phyloP scores from a whole-genome alignment of 805 yeast genomes.

The Candida adriatica region DNA sequence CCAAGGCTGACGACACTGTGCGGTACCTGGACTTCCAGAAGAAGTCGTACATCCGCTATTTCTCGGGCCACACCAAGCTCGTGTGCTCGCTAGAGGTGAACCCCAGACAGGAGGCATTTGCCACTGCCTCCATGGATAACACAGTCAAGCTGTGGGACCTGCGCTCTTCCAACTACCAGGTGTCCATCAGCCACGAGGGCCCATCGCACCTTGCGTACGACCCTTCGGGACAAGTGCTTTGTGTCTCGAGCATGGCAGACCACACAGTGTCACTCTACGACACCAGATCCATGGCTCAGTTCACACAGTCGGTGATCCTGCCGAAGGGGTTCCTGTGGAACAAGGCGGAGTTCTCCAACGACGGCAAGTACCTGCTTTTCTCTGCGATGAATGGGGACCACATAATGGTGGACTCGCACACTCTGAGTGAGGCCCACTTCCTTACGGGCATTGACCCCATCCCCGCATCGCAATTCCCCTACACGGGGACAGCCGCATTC shows the following conservation, averaged over 20 bases:
- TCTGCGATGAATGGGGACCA: conserved; percentile 52
- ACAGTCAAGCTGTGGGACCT: conserved; percentile 87
- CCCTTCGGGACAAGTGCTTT: conserved; percentile 80
- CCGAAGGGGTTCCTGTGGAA: conserved; percentile 41
- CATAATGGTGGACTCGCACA: conserved; percentile 62
- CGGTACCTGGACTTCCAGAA: conserved; percentile 72
- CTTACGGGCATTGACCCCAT: conserved; percentile 40
- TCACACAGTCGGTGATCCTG: conserved; percentile 39
- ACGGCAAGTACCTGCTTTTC: conserved; percentile 58
- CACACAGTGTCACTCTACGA: conserved; percentile 55
- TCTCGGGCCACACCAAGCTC: conserved; percentile 75
- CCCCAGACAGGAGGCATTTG: conserved; percentile 58
- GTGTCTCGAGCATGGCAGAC: conserved; percentile 44
- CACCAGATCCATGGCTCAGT: conserved; percentile 32
- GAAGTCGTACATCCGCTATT: conserved; percentile 77
- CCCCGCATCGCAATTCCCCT: conserved; percentile 36
- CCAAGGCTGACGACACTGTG: conserved; percentile 68
- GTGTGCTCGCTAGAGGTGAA: conserved; percentile 69
- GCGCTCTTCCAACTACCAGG: conserved; percentile 58
- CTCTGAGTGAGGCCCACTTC: conserved; percentile 42
- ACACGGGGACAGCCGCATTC: conserved; percentile 51
- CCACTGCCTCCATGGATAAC: conserved; percentile 68
- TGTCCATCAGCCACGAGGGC: conserved; percentile 47
- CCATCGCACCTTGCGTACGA: conserved; percentile 65
- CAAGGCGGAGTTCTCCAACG: conserved; percentile 72